phyloP scores from a whole-genome alignment of 73 alveolate species.

The Durusdinium trenchii region DNA sequence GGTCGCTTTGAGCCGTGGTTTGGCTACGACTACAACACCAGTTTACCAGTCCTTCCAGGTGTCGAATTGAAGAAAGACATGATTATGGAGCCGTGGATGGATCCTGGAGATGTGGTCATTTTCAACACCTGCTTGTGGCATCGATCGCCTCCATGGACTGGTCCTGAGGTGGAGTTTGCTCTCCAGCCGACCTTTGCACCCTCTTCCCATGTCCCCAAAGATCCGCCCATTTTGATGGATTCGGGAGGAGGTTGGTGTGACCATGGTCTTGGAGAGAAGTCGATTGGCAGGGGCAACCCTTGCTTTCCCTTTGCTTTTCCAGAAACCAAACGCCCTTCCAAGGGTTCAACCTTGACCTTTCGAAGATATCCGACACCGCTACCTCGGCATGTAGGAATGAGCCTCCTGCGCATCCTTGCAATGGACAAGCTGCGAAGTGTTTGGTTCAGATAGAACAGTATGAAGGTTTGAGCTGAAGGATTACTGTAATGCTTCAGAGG shows the following conservation, averaged over 20 bases:
- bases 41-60: slow-evolving; percentile 15
- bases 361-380: background rate
- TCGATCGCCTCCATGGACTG: background rate
- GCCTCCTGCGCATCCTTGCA: background rate
- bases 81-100: slow-evolving; percentile 58
- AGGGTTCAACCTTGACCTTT: slow-evolving; percentile 11
- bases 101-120: slow-evolving; percentile 16
- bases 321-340: background rate
- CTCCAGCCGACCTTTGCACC: slow-evolving; percentile 50
- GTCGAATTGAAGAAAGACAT: background rate
- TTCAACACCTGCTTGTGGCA: slow-evolving; percentile 64
- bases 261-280: background rate
- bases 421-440: slow-evolving; percentile 11
- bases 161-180: background rate
- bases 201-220: background rate
- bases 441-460: background rate
- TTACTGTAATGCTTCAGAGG: too few relatives aligned
- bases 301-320: slow-evolving; percentile 50
- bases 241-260: background rate
- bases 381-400: background rate
- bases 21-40: background rate
- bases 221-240: slow-evolving; percentile 6
- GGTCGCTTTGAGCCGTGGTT: slow-evolving; percentile 19
- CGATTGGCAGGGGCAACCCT: slow-evolving; percentile 17
- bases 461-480: too few relatives aligned